Percentiles rank a stretch among this genome's conserved stretches.
Conservation (phyloP, 306 rosid species). For the Cajanus cajan region DNA sequence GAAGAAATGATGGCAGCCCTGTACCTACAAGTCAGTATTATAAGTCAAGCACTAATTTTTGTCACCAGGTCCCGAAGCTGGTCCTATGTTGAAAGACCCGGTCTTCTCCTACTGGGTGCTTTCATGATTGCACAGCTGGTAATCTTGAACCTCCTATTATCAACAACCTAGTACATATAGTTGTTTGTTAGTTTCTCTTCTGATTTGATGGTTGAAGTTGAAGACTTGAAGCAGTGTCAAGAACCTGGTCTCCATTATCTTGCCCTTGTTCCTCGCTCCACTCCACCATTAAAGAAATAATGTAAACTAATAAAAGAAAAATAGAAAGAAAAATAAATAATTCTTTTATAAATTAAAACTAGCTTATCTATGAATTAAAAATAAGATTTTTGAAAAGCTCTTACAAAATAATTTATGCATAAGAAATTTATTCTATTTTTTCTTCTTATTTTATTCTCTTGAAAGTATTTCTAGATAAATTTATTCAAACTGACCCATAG, state of each 20-base stretch:
- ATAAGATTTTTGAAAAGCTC: too few species aligned
- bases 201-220: neutral
- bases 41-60: slow-evolving; percentile 94
- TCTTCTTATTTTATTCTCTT: too few species aligned
- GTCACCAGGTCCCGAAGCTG: slow-evolving; percentile 98
- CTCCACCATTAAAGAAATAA: neutral
- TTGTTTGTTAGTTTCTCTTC: slow-evolving; percentile 22
- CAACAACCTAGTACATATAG: neutral
- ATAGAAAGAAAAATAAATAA: too few species aligned
- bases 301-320: neutral
- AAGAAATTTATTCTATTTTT: too few species aligned
- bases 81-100: slow-evolving; percentile 89
- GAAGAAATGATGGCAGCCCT: slow-evolving; percentile 94
- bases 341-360: too few species aligned
- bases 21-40: slow-evolving; percentile 97
- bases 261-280: neutral
- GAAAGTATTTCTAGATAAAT: too few species aligned
- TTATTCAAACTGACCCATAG: too few species aligned
- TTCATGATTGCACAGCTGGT: slow-evolving; percentile 91
- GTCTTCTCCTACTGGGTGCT: slow-evolving; percentile 83
- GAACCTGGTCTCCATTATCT: slow-evolving; percentile 2
- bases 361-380: too few species aligned
- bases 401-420: too few species aligned
- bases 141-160: slow-evolving; percentile 33
- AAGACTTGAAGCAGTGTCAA: neutral